Percentiles rank a stretch among this genome's conserved stretches.
These are phyloP conservation scores for Musa troglodytarum DNA, from an alignment of 176 grass and related monocot species.

Conservation along the genomic window DNA sequence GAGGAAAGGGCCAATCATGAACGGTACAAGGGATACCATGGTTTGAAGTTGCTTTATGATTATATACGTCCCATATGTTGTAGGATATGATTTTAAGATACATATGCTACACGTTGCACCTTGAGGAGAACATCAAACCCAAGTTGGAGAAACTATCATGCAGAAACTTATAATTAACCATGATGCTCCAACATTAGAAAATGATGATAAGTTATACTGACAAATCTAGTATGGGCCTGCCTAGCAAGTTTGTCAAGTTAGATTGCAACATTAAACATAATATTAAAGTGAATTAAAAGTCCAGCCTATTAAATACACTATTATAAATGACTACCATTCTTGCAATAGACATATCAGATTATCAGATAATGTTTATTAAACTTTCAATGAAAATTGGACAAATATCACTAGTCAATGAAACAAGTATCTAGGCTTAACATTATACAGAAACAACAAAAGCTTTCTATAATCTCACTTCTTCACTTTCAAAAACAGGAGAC, in stretches of 20 bases:
- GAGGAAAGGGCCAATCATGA: background rate
- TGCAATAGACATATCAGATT: background rate
- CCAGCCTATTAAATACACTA: background rate
- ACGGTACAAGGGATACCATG: background rate
- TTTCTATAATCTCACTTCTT: constrained; percentile 47
- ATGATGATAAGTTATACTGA: no score
- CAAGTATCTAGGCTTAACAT: constrained; percentile 6
- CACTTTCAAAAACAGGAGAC: constrained; percentile 84
- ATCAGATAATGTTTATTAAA: background rate
- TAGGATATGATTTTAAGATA: background rate
- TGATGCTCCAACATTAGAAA: no score
- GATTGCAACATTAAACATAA: no score
- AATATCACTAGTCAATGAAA: constrained; percentile 1
- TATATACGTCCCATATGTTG: background rate
- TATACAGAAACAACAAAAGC: constrained; percentile 15
- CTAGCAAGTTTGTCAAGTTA: no score
- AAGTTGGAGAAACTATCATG: background rate
- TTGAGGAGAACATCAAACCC: background rate
- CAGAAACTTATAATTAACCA: no score
- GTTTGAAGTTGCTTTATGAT: background rate
- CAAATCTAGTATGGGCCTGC: no score
- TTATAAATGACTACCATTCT: background rate
- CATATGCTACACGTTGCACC: background rate
- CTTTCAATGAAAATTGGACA: background rate
- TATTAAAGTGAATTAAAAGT: no score